Base-by-base conservation (phyloP, 768 basidiomycete genomes). In the Flagelloscypha sp. region DNA sequence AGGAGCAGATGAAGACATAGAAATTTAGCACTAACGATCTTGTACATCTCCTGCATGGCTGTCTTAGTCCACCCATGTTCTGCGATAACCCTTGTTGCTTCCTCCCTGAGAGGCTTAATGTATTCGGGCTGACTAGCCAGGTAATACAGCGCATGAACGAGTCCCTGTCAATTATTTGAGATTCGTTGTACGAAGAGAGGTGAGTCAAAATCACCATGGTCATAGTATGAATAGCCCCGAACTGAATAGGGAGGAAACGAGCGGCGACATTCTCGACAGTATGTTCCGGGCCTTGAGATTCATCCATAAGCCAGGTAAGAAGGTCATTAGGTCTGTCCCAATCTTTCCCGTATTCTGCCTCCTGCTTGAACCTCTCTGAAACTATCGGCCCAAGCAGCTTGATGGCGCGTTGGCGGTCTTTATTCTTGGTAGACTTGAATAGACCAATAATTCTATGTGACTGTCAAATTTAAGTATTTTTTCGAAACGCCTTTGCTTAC, bases 91-190 rank as follows among this genome's bases (percentile, higher is more conserved):
- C 38, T 44, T 36, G 52, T 57, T 13, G 45, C 44, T 42, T 72
- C 70, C 22, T 63, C 50, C 11, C 66, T 57, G 4, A 71, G 48
- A 1, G 57, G 50, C 16, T 49, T 45, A 2, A 56, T 36, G 28
- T 53, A 62, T 33, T 61, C 42, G 4, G 65, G 60, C 17, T 57
- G 36, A 0, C 58, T 51, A 4, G 61, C 64, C 5, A 70, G 54
- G 31, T 54, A 38, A 27, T 53, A 58, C 0, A 70, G 41, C 0
- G 56, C 59, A 16, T 59, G 56, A 0, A 54, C 55, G 27, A 62
- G 52, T 23, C 46, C 48, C 63, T 63, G 35, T 23, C 30, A 65
- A 33, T 62, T 50, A 44, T 15, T 56, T 65, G 48, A 49, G 47
- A 30, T 61, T 44, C 6, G 57, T 52, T 8, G 50, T 58, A 30